phyloP scores from a whole-genome alignment of 768 basidiomycete species.

The Cubamyces lactineus region DNA sequence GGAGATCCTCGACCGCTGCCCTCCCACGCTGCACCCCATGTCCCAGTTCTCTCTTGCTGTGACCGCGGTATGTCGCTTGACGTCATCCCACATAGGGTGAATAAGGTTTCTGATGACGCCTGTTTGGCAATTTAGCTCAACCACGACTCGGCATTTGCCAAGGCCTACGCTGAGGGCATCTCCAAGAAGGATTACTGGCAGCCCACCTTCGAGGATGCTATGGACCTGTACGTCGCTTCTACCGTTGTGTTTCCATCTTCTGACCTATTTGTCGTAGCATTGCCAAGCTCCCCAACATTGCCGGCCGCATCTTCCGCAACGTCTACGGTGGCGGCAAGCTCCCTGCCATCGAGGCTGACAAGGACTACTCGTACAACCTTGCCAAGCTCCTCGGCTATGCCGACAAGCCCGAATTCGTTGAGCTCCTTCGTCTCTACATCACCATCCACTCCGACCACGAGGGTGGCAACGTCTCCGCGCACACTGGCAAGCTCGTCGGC shows the following conservation, averaged over 20 bases:
- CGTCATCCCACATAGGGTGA: neutral
- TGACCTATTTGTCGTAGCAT: slow-evolving; percentile 52
- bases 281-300: slow-evolving; percentile 96
- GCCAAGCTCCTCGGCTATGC: slow-evolving; percentile 91
- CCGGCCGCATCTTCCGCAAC: slow-evolving; percentile 89
- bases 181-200: slow-evolving; percentile 98
- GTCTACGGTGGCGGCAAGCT: slow-evolving; percentile 89
- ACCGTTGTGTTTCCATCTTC: neutral
- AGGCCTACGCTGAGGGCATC: slow-evolving; percentile 90
- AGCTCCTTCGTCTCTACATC: slow-evolving; percentile 93
- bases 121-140: slow-evolving; percentile 57
- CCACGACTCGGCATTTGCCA: slow-evolving; percentile 96
- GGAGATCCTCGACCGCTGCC: slow-evolving; percentile 92
- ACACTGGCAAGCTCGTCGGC: slow-evolving; percentile 90
- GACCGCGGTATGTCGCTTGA: slow-evolving; percentile 68
- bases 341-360: slow-evolving; percentile 77
- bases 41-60: slow-evolving; percentile 97
- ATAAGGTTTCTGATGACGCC: slow-evolving; percentile 10
- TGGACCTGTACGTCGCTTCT: slow-evolving; percentile 70
- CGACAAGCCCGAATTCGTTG: slow-evolving; percentile 85
- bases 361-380: slow-evolving; percentile 91
- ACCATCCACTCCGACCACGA: slow-evolving; percentile 99
- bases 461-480: slow-evolving; percentile 97
- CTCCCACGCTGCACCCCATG: slow-evolving; percentile 96
- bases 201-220: slow-evolving; percentile 86